Evolutionary conservation across 768 basidiomycete genomes (phyloP).

Genomic region (Erythrobasidium yunnanense): DNA sequence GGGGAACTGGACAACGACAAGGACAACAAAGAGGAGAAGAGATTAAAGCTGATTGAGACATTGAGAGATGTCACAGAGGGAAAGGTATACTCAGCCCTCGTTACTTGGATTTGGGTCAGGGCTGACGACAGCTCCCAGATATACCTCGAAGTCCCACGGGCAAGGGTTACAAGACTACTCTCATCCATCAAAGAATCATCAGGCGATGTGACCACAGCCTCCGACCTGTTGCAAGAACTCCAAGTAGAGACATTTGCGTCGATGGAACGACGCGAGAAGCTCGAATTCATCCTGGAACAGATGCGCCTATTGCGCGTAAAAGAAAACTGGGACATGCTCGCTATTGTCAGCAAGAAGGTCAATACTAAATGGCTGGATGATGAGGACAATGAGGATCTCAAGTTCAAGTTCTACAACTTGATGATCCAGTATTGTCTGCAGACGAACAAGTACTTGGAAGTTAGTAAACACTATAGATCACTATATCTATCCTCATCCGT

Average conservation of each 20-base stretch:
- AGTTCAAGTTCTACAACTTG: slow-evolving; percentile 87
- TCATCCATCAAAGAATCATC: slow-evolving; percentile 73
- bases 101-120: not conserved
- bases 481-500: slow-evolving; percentile 95
- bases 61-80: slow-evolving; percentile 87
- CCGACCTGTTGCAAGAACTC: slow-evolving; percentile 81
- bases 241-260: slow-evolving; percentile 98
- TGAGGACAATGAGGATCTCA: slow-evolving; percentile 83
- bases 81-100: slow-evolving; percentile 53
- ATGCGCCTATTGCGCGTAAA: slow-evolving; percentile 72
- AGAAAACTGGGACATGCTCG: slow-evolving; percentile 78
- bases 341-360: slow-evolving; percentile 83
- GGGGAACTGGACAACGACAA: slow-evolving; percentile 52
- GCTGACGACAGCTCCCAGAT: slow-evolving; percentile 50
- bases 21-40: slow-evolving; percentile 58
- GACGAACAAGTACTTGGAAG: slow-evolving; percentile 74
- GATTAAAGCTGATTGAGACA: slow-evolving; percentile 81
- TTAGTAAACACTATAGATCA: slow-evolving; percentile 87
- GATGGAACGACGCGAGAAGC: slow-evolving; percentile 96
- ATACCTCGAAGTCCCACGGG: slow-evolving; percentile 90
- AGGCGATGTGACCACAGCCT: slow-evolving; percentile 53
- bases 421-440: slow-evolving; percentile 92
- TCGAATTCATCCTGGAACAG: slow-evolving; percentile 93
- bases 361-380: slow-evolving; percentile 86
- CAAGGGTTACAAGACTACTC: slow-evolving; percentile 79